Percentiles rank a stretch among this genome's conserved stretches.
These are phyloP conservation scores for Lotmaria passim DNA, from an alignment of 208 protist species.

Conservation along the genomic window DNA sequence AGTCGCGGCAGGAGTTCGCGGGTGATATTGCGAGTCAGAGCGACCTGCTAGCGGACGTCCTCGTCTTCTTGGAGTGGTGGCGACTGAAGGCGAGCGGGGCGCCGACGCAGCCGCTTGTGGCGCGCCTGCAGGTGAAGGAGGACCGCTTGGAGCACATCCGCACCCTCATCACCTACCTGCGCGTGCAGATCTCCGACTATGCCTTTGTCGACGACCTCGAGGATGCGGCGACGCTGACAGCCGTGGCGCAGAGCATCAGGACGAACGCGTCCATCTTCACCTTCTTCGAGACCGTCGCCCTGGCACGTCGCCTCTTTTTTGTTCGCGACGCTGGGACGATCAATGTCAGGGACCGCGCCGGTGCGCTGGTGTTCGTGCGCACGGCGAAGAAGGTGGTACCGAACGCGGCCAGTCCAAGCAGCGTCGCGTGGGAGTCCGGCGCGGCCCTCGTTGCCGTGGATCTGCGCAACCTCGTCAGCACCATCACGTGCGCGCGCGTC, in stretches of 20 bases:
- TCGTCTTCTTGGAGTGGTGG: constrained; percentile 85
- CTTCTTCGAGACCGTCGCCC: constrained; percentile 63
- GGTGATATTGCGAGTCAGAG: constrained; percentile 70
- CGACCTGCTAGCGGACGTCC: constrained; percentile 81
- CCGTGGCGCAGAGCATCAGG: constrained; percentile 42
- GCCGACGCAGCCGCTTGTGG: constrained; percentile 45
- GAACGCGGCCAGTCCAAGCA: constrained; percentile 40
- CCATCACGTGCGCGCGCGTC: constrained; percentile 59
- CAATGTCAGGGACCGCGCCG: constrained; percentile 62
- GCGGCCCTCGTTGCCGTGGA: constrained; percentile 67
- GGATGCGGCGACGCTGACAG: constrained; percentile 35
- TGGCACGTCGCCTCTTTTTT: constrained; percentile 68
- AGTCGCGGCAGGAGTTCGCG: constrained; percentile 68
- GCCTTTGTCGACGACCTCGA: constrained; percentile 74
- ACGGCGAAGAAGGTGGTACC: constrained; percentile 79
- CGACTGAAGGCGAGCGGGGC: constrained; percentile 44
- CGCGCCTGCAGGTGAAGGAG: constrained; percentile 59
- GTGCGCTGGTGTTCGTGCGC: constrained; percentile 85
- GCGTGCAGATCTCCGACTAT: constrained; percentile 85
- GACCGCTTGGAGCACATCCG: constrained; percentile 63
- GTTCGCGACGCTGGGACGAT: constrained; percentile 75
- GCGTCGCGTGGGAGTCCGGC: constrained; percentile 69
- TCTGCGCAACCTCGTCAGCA: constrained; percentile 56
- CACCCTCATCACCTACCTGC: constrained; percentile 67
- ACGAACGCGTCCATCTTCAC: constrained; percentile 71